Base-by-base conservation (phyloP, 2,329 filamentous ascomycete genomes). In the Fusarium sp. region DNA sequence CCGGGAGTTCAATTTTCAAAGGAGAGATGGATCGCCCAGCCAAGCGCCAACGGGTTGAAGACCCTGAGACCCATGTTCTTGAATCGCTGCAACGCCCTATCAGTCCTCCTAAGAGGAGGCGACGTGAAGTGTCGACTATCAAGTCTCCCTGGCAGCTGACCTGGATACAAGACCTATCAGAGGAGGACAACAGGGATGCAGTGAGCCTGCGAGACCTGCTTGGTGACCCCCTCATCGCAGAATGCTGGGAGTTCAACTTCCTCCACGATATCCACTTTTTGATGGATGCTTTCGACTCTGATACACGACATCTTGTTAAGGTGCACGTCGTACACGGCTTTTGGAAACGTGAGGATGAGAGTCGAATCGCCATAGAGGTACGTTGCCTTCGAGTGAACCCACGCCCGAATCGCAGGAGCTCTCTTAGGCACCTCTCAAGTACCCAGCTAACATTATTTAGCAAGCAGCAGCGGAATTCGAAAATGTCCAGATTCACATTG, bases 131-230 rank as follows among this genome's bases (percentile, higher is more conserved):
- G 8, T 8, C 71, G 20, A 29, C 79, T 2, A 77, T 90, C 27
- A 79, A 83, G 2, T 95, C 93, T 1, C 94, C 94, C 0, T 89
- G 95, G 74, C 90, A 91, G 66, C 88, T 96, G 16, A 95, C 93
- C 0, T 87, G 86, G 68, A 92, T 96, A 63, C 86, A 85, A 31
- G 92, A 93, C 75, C 84, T 95, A 0, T 85, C 90, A 2, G 80
- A 85, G 2, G 80, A 83, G 1, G 82, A 83, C 70, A 96, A 97
- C 82, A 83, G 85, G 27, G 93, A 93, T 79, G 86, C 93, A 0
- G 82, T 96, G 37, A 87, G 86, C 2, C 84, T 96, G 11, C 83
- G 84, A 6, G 92, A 94, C 67, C 86, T 97, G 7, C 86, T 97
- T 1, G 90, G 93, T 0, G 91, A 95, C 79, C 93, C 93, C 0